Evolutionary conservation across 192 early-diverging fungal genomes (phyloP).

Genomic region (Ambispora gerdemannii): DNA sequence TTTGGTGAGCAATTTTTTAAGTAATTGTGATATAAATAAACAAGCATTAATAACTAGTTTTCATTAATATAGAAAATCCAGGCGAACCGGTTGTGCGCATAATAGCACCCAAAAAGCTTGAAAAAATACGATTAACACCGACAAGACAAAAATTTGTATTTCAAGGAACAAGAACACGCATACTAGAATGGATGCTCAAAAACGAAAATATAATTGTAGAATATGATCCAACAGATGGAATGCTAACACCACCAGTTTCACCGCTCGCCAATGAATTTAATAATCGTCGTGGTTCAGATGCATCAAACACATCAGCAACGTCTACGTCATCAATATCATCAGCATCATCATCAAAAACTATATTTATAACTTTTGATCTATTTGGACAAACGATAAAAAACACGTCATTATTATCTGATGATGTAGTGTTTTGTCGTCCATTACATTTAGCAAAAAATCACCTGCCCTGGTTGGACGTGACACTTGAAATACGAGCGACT

Average conservation of each 20-base stretch:
- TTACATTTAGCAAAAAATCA: constrained; percentile 15
- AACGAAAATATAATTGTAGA: not conserved
- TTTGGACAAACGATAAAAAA: not conserved
- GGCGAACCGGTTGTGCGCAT: not conserved
- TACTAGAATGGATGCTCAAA: constrained; percentile 20
- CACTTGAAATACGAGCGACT: constrained; percentile 17
- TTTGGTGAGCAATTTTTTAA: no score
- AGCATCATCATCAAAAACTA: not conserved
- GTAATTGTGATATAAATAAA: no score
- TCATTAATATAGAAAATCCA: not conserved
- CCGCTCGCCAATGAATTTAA: not conserved
- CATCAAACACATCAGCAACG: not conserved
- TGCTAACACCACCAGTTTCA: constrained; percentile 12
- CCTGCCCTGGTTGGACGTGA: constrained; percentile 21
- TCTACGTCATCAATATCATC: not conserved
- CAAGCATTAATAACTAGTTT: no score
- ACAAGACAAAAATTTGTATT: constrained; percentile 11
- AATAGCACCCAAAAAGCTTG: constrained; percentile 6
- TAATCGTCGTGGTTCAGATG: not conserved
- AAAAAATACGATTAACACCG: constrained; percentile 18
- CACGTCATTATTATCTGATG: not conserved
- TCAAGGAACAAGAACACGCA: constrained; percentile 7
- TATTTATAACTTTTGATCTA: constrained; percentile 13
- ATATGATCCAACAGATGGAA: constrained; percentile 3
- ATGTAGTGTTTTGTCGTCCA: constrained; percentile 2